phyloP scores from a whole-genome alignment of 2,329 filamentous ascomycete genomes.

The Diaporthe sp. region DNA sequence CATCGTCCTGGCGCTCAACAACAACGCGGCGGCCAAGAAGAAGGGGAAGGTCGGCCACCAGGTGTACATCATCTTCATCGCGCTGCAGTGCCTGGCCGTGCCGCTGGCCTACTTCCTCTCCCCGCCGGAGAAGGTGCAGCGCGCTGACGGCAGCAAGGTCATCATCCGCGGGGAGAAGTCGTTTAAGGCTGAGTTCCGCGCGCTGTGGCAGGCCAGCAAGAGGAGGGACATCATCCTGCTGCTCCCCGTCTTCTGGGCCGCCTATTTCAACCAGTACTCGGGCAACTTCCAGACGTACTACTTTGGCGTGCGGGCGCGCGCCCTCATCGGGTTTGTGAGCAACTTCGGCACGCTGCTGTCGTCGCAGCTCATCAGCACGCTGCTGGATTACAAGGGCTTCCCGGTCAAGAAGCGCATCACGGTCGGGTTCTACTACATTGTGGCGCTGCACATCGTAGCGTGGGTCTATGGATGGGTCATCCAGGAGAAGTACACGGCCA shows the following conservation, averaged over 20 bases:
- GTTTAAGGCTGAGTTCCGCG: conserved; percentile 50
- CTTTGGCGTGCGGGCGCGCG: conserved; percentile 58
- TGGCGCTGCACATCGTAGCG: conserved; percentile 22
- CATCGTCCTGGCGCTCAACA: conserved; percentile 64
- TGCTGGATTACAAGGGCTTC: conserved; percentile 3
- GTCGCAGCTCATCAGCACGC: conserved; percentile 21
- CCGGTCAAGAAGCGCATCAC: conserved; percentile 58
- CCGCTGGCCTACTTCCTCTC: conserved; percentile 59
- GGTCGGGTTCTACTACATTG: conserved; percentile 54
- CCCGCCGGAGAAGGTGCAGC: conserved; percentile 59
- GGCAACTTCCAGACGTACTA: conserved; percentile 55
- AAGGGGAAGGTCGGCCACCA: conserved; percentile 53
- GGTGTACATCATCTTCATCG: conserved; percentile 62
- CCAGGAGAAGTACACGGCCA: conserved; percentile 27
- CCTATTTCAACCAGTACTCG: conserved; percentile 25
- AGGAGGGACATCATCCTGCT: conserved; percentile 54
- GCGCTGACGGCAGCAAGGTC: conserved; percentile 57
- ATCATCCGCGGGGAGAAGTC: conserved; percentile 47
- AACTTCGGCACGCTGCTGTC: conserved; percentile 21
- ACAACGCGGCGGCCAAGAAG: conserved; percentile 49
- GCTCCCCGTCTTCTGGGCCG: conserved; percentile 47
- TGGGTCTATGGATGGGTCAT: conserved; percentile 30
- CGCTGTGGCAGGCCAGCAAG: conserved; percentile 53
- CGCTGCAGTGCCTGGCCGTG: conserved; percentile 61
- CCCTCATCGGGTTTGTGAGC: conserved; percentile 53